These are phyloP conservation scores for Endothia cerciana DNA, from an alignment of 2,329 filamentous ascomycete species.

Conservation along the genomic window DNA sequence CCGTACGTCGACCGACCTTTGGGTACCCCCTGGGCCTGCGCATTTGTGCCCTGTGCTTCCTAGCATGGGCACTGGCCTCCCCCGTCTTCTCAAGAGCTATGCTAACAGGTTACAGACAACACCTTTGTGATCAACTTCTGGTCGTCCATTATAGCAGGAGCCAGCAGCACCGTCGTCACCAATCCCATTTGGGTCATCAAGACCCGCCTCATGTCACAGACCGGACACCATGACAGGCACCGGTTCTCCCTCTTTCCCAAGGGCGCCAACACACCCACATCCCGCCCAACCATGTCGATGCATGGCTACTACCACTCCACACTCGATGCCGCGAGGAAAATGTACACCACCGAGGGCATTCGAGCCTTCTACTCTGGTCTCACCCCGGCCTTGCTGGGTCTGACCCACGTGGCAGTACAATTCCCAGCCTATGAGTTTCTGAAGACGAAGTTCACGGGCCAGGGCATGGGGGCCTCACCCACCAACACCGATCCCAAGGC, in stretches of 20 bases:
- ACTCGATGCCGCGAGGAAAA: conserved; percentile 89
- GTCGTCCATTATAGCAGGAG: conserved; percentile 88
- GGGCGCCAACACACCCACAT: conserved; percentile 57
- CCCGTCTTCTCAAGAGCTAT: conserved; percentile 20
- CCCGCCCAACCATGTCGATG: conserved; percentile 55
- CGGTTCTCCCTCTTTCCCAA: conserved; percentile 52
- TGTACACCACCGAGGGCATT: conserved; percentile 90
- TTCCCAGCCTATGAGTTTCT: conserved; percentile 96
- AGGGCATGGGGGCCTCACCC: conserved; percentile 77
- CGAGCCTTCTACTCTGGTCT: conserved; percentile 94
- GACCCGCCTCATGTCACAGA: conserved; percentile 95
- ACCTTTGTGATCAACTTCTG: conserved; percentile 80
- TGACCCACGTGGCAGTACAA: conserved; percentile 95
- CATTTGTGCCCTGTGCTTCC: conserved; percentile 3
- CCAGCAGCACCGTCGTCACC: conserved; percentile 89
- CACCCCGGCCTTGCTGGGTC: conserved; percentile 85
- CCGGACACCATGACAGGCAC: conserved; percentile 49
- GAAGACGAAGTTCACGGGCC: conserved; percentile 87
- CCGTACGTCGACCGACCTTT: conserved; percentile 49
- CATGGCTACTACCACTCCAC: conserved; percentile 88
- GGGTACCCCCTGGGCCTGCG: background rate
- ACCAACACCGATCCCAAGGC: conserved; percentile 56
- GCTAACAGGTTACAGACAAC: conserved; percentile 59
- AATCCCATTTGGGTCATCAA: conserved; percentile 99
- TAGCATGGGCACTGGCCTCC: background rate